Conservation (phyloP, 176 grass and related monocot species). For the Aegilops umbellulata region DNA sequence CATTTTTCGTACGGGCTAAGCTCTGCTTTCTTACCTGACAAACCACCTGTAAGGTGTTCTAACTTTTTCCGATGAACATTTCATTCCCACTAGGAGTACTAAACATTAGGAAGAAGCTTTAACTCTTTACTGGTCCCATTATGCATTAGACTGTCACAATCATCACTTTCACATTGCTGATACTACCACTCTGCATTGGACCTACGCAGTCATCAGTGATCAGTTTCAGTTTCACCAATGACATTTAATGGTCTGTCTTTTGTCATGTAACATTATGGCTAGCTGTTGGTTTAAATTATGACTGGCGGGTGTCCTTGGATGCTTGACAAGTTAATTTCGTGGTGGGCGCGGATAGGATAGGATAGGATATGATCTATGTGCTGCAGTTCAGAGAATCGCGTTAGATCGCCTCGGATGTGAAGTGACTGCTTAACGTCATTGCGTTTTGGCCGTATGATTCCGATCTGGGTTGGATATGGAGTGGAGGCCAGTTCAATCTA, state of each 20-base stretch:
- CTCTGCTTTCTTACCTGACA: not conserved
- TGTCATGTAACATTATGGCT: slow-evolving; percentile 7
- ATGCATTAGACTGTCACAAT: not conserved
- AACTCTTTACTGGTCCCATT: not conserved
- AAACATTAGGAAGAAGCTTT: not conserved
- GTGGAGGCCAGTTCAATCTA: not conserved
- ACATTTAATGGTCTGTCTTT: not conserved
- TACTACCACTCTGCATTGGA: not conserved
- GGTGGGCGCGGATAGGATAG: not conserved
- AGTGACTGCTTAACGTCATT: not conserved
- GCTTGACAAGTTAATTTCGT: slow-evolving; percentile 58
- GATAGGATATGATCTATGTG: not conserved
- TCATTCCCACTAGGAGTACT: not conserved
- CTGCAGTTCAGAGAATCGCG: not conserved
- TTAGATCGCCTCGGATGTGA: not conserved
- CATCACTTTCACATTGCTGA: slow-evolving; percentile 21
- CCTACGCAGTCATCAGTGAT: not conserved
- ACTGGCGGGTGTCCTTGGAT: slow-evolving; percentile 77
- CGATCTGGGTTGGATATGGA: slow-evolving; percentile 18
- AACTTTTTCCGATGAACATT: not conserved
- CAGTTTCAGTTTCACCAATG: slow-evolving; percentile 18
- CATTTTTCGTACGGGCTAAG: not conserved
- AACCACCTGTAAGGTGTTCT: not conserved
- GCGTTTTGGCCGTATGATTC: slow-evolving; percentile 10
- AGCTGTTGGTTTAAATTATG: slow-evolving; percentile 26